These are phyloP conservation scores for Orbilia ellipsospora DNA, from an alignment of 2,329 filamentous ascomycete species.

Conservation along the genomic window DNA sequence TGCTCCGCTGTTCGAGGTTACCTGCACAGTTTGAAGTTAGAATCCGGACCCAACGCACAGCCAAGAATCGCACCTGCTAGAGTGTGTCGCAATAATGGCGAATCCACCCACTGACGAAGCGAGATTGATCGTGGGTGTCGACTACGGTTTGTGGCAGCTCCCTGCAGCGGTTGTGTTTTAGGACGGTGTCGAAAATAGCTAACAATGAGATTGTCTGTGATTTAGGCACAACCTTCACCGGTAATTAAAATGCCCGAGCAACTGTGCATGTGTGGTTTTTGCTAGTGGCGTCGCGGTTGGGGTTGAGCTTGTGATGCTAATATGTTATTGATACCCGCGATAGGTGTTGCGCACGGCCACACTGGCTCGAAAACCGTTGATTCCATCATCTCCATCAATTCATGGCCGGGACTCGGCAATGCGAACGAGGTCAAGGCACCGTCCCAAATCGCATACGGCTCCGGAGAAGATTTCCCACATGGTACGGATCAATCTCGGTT, in stretches of 20 bases:
- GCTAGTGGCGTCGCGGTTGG: not conserved
- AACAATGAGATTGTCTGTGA: not conserved
- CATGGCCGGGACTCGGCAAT: slow-evolving; percentile 49
- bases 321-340: slow-evolving; percentile 1
- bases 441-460: slow-evolving; percentile 48
- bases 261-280: not conserved
- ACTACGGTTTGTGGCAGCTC: slow-evolving; percentile 40
- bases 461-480: slow-evolving; percentile 43
- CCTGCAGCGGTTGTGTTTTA: not conserved
- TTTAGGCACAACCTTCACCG: slow-evolving; percentile 50
- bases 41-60: slow-evolving; percentile 10
- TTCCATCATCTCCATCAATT: slow-evolving; percentile 48
- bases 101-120: slow-evolving; percentile 28
- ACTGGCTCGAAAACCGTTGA: slow-evolving; percentile 46
- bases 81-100: slow-evolving; percentile 17
- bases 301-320: not conserved
- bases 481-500: slow-evolving; percentile 9
- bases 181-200: too few species aligned
- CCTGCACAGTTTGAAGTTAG: not conserved
- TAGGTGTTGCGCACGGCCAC: slow-evolving; percentile 48
- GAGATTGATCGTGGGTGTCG: slow-evolving; percentile 53
- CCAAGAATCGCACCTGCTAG: slow-evolving; percentile 42
- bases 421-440: slow-evolving; percentile 49
- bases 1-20: not conserved
- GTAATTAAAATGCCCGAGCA: slow-evolving; percentile 23